A percentile compares a stretch with the other conserved stretches of the same genome.
phyloP scores from a whole-genome alignment of 805 yeast genomes.

The Cyberlindnera veronae region DNA sequence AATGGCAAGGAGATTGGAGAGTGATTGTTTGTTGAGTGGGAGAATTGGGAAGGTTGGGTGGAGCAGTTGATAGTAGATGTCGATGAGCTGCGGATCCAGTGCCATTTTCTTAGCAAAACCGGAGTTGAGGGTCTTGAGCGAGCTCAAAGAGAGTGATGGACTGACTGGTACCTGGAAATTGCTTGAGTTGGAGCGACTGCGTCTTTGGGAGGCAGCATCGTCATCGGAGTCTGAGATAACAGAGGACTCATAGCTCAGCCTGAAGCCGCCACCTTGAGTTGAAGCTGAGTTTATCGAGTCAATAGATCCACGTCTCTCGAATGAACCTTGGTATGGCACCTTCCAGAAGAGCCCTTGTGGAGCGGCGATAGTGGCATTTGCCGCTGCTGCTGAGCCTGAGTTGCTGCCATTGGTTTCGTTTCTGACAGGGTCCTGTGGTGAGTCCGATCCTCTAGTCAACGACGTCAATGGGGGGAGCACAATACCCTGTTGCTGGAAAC shows the following conservation, averaged over 20 bases:
- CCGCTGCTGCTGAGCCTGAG: not conserved
- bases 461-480: slow-evolving; percentile 22
- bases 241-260: slow-evolving; percentile 22
- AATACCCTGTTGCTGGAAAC: slow-evolving; percentile 15
- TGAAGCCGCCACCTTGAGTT: slow-evolving; percentile 15
- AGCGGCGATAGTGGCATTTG: slow-evolving; percentile 6
- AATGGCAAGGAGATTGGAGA: slow-evolving; percentile 18
- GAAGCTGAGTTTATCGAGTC: slow-evolving; percentile 24
- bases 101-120: slow-evolving; percentile 14
- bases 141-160: slow-evolving; percentile 24
- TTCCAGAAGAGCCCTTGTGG: slow-evolving; percentile 29
- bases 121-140: slow-evolving; percentile 19
- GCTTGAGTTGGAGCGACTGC: slow-evolving; percentile 22
- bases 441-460: slow-evolving; percentile 9
- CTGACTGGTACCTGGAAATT: slow-evolving; percentile 18
- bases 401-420: slow-evolving; percentile 3
- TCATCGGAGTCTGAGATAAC: slow-evolving; percentile 28
- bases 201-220: slow-evolving; percentile 25
- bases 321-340: slow-evolving; percentile 28
- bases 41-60: slow-evolving; percentile 37
- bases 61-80: slow-evolving; percentile 44
- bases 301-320: slow-evolving; percentile 27
- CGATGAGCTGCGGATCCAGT: slow-evolving; percentile 35
- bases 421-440: slow-evolving; percentile 11
- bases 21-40: slow-evolving; percentile 31